These are phyloP conservation scores for Alternaria solani DNA, from an alignment of 2,329 filamentous ascomycete genomes.

Conservation along the genomic window DNA sequence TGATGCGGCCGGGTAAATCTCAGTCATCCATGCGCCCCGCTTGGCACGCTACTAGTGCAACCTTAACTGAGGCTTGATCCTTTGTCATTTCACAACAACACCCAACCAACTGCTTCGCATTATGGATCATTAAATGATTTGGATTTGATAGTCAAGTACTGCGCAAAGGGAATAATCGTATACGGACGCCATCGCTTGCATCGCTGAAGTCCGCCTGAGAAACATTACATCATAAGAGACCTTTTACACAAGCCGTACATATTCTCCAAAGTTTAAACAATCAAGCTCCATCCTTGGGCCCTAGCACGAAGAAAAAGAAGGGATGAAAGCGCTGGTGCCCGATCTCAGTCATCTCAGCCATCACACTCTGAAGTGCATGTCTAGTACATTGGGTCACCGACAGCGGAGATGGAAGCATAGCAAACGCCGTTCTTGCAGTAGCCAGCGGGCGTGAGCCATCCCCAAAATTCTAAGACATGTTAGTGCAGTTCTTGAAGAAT, in stretches of 20 bases:
- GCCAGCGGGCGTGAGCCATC: conserved; percentile 12
- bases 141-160: background rate
- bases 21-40: conserved; percentile 6
- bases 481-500: background rate
- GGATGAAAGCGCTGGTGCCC: background rate
- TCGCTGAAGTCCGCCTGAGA: background rate
- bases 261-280: background rate
- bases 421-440: conserved; percentile 14
- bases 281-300: background rate
- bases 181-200: background rate
- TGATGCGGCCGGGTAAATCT: background rate
- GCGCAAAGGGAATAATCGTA: background rate
- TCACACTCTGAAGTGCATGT: background rate
- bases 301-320: background rate
- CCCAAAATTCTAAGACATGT: conserved; percentile 7
- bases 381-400: conserved; percentile 17
- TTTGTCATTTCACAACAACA: background rate
- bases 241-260: background rate
- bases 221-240: background rate
- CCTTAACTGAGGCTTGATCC: conserved; percentile 5
- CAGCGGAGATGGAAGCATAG: conserved; percentile 5
- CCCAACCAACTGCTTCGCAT: background rate
- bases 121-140: background rate
- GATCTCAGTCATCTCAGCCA: conserved; percentile 1
- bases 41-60: background rate